Base-by-base conservation (phyloP, 441 rosid genomes). In the Gossypium aridum region DNA sequence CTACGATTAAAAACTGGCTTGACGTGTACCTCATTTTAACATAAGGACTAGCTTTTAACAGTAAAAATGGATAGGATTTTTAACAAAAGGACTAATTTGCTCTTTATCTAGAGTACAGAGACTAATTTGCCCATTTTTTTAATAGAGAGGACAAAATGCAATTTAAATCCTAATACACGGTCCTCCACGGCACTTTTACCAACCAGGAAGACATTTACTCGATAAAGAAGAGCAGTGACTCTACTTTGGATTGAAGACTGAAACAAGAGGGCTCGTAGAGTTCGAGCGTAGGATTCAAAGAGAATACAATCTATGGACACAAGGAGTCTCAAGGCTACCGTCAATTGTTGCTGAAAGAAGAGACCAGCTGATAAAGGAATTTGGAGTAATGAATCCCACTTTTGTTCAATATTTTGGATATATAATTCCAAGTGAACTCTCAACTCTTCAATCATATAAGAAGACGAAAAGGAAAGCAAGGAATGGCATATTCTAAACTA, bases 261-360 rank as follows among this genome's bases (percentile, higher is more conserved):
- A 81, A 49, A 74, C 88, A 1, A 86, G 92, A 81, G 92, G 93
- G 25, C 63, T 89, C 0, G 69, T 93, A 2, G 97, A 93, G 74
- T 93, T 93, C 1, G 97, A 91, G 77, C 90, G 98, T 89, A 89
- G 88, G 86, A 90, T 81, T 77, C 85, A 83, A 75, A 84, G 86
- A 57, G 94, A 91, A 57, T 89, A 89, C 43, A 89, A 88, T 64
- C 85, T 87, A 43, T 94, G 98, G 98, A 90, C 94, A 65, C 75
- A 74, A 61, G 97, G 97, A 0, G 91, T 92, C 2, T 80, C 83
- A 1, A 88, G 86, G 67, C 92, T 91, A 75, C 89, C 92, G 14
- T 81, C 86, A 17, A 78, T 83, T 61, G 97, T 82, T 1, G 83
- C 86, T 2, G 91, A 88, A 78, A 78, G 82, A 80, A 75, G 86